Evolutionary conservation across 805 yeast genomes (phyloP), one percentile per base, ranked within the genome.

Genomic region (Saccharomycopsis fermentans): DNA sequence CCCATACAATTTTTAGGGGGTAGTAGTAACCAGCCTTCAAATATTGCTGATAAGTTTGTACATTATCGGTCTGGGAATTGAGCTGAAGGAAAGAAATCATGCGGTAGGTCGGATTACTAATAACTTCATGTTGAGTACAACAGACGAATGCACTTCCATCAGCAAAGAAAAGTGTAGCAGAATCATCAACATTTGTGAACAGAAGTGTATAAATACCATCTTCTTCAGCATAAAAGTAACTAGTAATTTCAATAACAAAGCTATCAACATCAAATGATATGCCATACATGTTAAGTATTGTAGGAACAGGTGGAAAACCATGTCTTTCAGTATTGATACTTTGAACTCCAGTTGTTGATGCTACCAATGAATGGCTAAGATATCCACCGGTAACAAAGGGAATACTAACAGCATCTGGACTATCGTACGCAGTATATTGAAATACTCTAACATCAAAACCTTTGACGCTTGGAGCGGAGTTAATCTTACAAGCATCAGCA

Each of bases 101-200:
- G 16, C 39, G 39, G n/a, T 26, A 32, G 35, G 35, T 32, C 12
- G 35, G 35, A 9, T 32, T 32, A 32, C 35, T 32, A 2, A 9
- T 32, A 3, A 32, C 35, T 6, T 32, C 35, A 32, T 32, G 35
- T 9, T 32, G 9, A 6, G 35, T 59, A 63, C 76, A 69, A 63
- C 80, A 76, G 27, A 67, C 67, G 27, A 74, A 68, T 8, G 71
- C 71, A 58, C 64, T 66, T 8, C 68, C 68, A 16, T 62, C 63
- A 50, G 73, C 73, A 56, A 69, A 59, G 53, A 64, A 66, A 51
- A 74, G 69, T 63, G 67, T 68, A 19, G 66, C 71, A 24, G 67
- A 64, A 60, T 73, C 75, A 65, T 73, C 76, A 26, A 67, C 65
- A 12, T 47, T 43, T 5, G 53, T 47, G 29, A 71, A 56, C 6